Percentiles rank a stretch among this genome's conserved stretches.
These are phyloP conservation scores for Fraxinus dipetala DNA, from an alignment of 305 asterid genomes.

Conservation along the genomic window DNA sequence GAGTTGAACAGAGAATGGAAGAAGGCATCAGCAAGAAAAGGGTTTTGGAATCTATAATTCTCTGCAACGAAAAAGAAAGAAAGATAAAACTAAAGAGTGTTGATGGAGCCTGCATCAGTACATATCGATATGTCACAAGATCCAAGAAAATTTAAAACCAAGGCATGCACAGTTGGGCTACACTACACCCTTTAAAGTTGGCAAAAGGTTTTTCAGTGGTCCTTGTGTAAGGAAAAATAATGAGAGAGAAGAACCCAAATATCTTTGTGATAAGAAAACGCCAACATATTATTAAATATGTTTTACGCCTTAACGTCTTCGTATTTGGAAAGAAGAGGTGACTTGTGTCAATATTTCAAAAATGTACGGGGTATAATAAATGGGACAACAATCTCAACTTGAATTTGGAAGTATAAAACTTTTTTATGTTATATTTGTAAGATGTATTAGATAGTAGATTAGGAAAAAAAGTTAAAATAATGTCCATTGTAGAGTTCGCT, in stretches of 20 bases:
- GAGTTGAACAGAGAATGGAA: background rate
- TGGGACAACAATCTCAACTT: background rate
- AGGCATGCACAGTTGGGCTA: background rate
- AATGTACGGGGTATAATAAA: background rate
- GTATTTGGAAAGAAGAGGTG: background rate
- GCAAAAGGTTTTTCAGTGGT: slow-evolving; percentile 17
- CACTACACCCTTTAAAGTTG: slow-evolving; percentile 6
- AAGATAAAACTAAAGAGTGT: slow-evolving; percentile 18
- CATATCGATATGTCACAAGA: slow-evolving; percentile 7
- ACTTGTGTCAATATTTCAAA: background rate
- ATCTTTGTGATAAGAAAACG: background rate
- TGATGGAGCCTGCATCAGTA: background rate
- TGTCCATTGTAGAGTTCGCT: background rate
- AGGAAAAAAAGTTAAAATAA: background rate
- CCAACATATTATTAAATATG: background rate
- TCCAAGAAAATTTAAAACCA: slow-evolving; percentile 18
- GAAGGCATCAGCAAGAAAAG: background rate
- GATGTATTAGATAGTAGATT: background rate
- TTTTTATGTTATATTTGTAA: background rate
- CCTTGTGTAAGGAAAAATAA: background rate
- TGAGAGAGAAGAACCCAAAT: background rate
- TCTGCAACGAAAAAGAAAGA: slow-evolving; percentile 25
- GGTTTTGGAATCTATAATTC: slow-evolving; percentile 17
- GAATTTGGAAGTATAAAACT: background rate
- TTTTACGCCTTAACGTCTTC: too few species aligned